Conservation (phyloP, 306 rosid genomes). For the Calophaca sinica region DNA sequence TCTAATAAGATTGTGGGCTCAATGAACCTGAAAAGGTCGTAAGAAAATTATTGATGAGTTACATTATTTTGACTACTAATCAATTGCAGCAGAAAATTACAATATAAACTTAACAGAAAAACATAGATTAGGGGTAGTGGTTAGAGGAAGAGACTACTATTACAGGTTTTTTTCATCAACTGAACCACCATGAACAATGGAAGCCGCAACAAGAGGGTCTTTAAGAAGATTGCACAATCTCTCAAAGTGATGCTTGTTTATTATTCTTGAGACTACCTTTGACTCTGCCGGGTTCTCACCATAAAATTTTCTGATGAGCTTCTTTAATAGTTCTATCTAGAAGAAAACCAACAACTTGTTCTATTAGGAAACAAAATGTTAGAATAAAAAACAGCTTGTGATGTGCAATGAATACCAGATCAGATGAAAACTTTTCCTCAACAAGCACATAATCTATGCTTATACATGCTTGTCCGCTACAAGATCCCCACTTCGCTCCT, state of each 20-base stretch:
- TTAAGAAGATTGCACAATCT: slow-evolving; percentile 70
- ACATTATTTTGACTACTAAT: neutral
- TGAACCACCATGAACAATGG: slow-evolving; percentile 81
- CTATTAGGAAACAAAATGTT: slow-evolving; percentile 16
- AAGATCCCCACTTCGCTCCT: slow-evolving; percentile 92
- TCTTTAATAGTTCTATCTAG: slow-evolving; percentile 73
- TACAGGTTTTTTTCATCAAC: slow-evolving; percentile 74
- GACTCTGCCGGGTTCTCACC: slow-evolving; percentile 67
- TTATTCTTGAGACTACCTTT: slow-evolving; percentile 60
- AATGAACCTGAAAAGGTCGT: slow-evolving; percentile 63
- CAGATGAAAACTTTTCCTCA: slow-evolving; percentile 65
- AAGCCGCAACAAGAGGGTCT: slow-evolving; percentile 73
- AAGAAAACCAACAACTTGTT: slow-evolving; percentile 18
- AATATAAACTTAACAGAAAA: too few species aligned
- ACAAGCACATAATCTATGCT: slow-evolving; percentile 82
- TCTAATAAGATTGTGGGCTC: slow-evolving; percentile 89
- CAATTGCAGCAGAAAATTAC: too few species aligned
- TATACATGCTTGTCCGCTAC: slow-evolving; percentile 89
- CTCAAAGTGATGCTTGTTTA: slow-evolving; percentile 67
- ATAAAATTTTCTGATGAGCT: slow-evolving; percentile 60
- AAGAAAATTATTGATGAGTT: slow-evolving; percentile 11
- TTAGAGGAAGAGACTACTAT: slow-evolving; percentile 33
- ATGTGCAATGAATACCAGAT: slow-evolving; percentile 55
- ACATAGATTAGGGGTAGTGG: neutral
- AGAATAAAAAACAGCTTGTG: neutral